Base-by-base conservation (phyloP, 352 stramenopile species). In the Phytopythium mirpurense region DNA sequence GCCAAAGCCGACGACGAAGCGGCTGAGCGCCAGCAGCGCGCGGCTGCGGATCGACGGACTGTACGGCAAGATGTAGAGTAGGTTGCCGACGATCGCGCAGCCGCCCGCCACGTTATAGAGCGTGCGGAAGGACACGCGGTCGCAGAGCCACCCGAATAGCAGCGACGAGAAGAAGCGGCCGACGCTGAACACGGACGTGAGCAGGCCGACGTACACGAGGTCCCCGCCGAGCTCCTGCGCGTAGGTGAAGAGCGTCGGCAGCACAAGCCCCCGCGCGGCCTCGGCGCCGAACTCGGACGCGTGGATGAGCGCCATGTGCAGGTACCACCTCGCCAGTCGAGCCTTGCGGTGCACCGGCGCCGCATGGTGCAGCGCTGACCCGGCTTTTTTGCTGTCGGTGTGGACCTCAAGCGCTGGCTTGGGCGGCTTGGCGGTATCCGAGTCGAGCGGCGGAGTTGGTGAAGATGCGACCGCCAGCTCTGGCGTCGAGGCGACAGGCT, bases 191-290 rank as follows among this genome's bases (percentile, higher is more conserved):
- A 91, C 45, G 10, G 80, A 72, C 26, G 75, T 91, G 27, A 88
- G 60, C 14, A 88, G 43, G 0, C 65, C 75, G 54, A 88, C 72
- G 49, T 78, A 74, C 49, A 60, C 58, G 50, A 91, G 50, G 15
- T 76, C 77, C 5, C 75, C 76, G 8, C 70, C 78, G n/a, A 91
- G 63, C 32, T 63, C 58, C 47, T 85, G 47, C 7, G 69, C 59
- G 52, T 91, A 91, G 6, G 64, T 70, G 46, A 88, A 91, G 27
- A 91, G 59, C 34, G 80, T 89, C 37, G 80, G 68, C 24, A 91
- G 57, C 5, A 88, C 74, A 8, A 91, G 42, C 8, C 80, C 80
- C 3, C 80, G 75, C 16, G 78, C 65, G 7, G 78, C 54, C 36
- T 91, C 80, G 10, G 78, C 72, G 6, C 62, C 61, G 46, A 91